Conservation (phyloP, 108 stramenopile genomes). For the Cyclotella baltica region DNA sequence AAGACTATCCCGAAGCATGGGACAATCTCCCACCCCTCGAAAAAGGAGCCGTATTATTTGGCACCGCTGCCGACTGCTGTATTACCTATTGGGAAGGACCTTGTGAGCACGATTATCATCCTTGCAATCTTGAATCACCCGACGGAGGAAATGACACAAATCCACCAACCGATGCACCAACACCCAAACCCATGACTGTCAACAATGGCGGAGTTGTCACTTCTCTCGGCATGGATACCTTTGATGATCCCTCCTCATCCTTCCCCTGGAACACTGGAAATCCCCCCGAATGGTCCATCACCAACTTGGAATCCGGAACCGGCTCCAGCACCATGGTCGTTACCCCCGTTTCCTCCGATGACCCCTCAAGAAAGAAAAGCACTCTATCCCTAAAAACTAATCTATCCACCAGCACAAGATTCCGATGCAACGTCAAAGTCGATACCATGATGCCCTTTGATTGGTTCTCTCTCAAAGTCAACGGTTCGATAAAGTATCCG, state of each 20-base stretch:
- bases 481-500: not conserved
- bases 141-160: too few relatives aligned
- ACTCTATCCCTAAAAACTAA: constrained; percentile 1
- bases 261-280: not conserved
- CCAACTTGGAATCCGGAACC: not conserved
- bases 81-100: not conserved
- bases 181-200: not conserved
- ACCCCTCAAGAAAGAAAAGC: not conserved
- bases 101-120: not conserved
- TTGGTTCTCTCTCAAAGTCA: constrained; percentile 9
- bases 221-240: not conserved
- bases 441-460: constrained; percentile 19
- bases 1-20: constrained; percentile 1
- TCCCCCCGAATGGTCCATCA: not conserved
- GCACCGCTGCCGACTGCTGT: constrained; percentile 1
- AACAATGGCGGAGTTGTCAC: not conserved
- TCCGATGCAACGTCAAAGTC: constrained; percentile 3
- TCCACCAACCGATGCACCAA: not conserved
- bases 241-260: not conserved
- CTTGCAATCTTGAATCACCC: not conserved
- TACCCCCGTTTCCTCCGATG: not conserved
- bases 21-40: not conserved
- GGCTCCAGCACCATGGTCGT: not conserved
- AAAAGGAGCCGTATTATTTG: not conserved
- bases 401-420: not conserved